Evolutionary conservation across 768 basidiomycete species (phyloP).

Genomic region (Asterophora parasitica): DNA sequence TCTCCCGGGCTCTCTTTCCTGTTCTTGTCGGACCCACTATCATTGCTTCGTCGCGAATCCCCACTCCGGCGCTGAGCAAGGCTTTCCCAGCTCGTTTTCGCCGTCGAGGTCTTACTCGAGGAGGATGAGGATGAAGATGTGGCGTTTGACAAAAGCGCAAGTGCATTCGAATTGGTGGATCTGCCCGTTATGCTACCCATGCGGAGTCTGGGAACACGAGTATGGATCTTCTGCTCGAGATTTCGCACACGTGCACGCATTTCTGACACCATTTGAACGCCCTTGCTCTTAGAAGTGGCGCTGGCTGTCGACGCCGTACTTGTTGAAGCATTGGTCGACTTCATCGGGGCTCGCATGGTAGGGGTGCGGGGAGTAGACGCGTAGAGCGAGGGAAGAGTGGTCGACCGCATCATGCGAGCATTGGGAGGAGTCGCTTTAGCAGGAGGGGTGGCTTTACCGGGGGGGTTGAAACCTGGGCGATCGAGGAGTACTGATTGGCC

Average conservation of each 20-base stretch:
- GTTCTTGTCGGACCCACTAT: constrained; percentile 39
- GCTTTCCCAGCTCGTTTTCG: constrained; percentile 41
- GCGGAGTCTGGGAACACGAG: constrained; percentile 77
- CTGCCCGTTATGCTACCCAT: constrained; percentile 73
- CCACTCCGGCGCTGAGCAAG: constrained; percentile 35
- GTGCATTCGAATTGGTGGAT: constrained; percentile 36
- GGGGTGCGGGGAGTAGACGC: constrained; percentile 46
- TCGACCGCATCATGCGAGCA: constrained; percentile 49
- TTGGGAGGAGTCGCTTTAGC: constrained; percentile 15
- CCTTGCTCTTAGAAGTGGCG: constrained; percentile 65
- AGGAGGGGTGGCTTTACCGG: constrained; percentile 39
- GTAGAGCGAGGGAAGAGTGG: constrained; percentile 48
- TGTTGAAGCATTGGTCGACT: constrained; percentile 34
- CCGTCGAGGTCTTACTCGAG: constrained; percentile 34
- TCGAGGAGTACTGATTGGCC: constrained; percentile 47
- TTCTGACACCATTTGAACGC: constrained; percentile 90
- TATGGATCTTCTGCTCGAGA: constrained; percentile 83
- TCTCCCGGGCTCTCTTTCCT: constrained; percentile 50
- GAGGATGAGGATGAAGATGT: constrained; percentile 34
- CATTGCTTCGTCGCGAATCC: constrained; percentile 43
- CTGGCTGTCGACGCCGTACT: constrained; percentile 40
- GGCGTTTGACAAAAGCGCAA: constrained; percentile 28
- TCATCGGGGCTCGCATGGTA: constrained; percentile 31
- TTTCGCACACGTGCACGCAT: constrained; percentile 83
- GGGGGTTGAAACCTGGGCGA: constrained; percentile 45